Evolutionary conservation across 495 filamentous ascomycete species (phyloP).

Genomic region (Venustampulla echinocandica): DNA sequence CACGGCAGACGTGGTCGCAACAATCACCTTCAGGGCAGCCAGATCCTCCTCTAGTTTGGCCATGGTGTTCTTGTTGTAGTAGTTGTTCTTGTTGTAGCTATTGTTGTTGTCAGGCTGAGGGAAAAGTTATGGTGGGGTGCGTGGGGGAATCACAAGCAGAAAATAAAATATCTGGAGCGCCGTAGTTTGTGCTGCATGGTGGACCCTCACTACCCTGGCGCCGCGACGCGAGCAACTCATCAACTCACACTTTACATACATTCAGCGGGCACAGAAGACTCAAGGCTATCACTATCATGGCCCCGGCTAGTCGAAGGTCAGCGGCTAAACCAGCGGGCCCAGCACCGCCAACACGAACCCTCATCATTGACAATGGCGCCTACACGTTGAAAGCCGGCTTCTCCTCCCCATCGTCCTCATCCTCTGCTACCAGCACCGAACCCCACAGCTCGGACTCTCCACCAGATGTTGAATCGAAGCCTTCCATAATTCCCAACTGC

Average conservation of each 20-base stretch:
- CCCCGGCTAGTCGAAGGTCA: constrained; percentile 31
- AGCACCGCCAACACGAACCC: constrained; percentile 51
- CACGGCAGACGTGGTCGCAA: constrained; percentile 23
- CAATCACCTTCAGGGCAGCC: constrained; percentile 29
- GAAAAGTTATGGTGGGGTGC: background rate
- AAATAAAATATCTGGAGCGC: background rate
- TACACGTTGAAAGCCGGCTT: constrained; percentile 92
- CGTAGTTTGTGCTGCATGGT: too few relatives aligned
- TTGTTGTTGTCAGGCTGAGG: background rate
- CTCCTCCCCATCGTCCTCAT: constrained; percentile 22
- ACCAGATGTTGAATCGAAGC: background rate
- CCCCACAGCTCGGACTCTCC: background rate
- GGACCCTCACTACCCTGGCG: too few relatives aligned
- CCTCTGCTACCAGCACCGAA: background rate
- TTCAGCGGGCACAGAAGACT: background rate
- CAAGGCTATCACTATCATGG: background rate
- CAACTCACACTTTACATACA: too few relatives aligned
- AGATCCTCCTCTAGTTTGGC: constrained; percentile 17
- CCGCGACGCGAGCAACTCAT: too few relatives aligned
- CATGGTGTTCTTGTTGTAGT: background rate
- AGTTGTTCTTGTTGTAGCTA: background rate
- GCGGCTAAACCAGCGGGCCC: constrained; percentile 33
- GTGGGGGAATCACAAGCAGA: too few relatives aligned
- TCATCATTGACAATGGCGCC: constrained; percentile 91
- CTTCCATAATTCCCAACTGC: constrained; percentile 70